Base-by-base conservation (phyloP, 2,329 filamentous ascomycete genomes). In the Trichoderma gracile region DNA sequence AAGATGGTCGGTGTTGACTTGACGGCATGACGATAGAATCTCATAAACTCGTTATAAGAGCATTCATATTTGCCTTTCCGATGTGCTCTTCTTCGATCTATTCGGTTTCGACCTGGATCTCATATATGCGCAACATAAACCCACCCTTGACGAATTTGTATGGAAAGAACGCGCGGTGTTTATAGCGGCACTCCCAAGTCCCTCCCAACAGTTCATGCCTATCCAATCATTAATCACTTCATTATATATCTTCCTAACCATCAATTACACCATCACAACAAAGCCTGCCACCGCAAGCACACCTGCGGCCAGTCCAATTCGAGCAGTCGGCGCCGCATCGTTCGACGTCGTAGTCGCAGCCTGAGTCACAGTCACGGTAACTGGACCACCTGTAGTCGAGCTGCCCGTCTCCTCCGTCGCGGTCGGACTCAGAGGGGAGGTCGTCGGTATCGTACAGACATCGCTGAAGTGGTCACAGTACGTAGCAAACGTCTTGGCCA, bases 1-100 rank as follows among this genome's bases (percentile, higher is more conserved):
- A 83, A 79, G 66, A 84, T 83, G 0, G 94, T 98, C n/a, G 91
- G 89, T 1, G 86, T 99, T 64, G 89, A 96, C 78, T 67, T 78
- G 64, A 69, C 62, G 14, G 60, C 67, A 52, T 67, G 70, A 25
- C 59, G 67, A 45, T 53, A 65, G 55, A 61, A 4, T 49, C 21
- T 23, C 43, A 38, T 43, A 23, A 23, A n/a, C 33, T 17, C 25
- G 9, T 46, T 23, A 50, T 15, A 17, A 17, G 12, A 10, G 17
- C 8, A 21, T 10, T 9, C 17, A 17, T 27, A n/a, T 12, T 14
- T 12, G 5, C 8, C 33, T 10, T 23, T 27, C 43, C 5, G 43
- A 15, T 14, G 5, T 45, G 21, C 59, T n/a, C n/a, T n/a, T n/a
- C n/a, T n/a, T n/a, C n/a, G n/a, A n/a, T n/a, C n/a, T n/a, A n/a